Evolutionary conservation across 1,284 basidiomycete genomes (phyloP).

Genomic region (Pseudozyma sp.): DNA sequence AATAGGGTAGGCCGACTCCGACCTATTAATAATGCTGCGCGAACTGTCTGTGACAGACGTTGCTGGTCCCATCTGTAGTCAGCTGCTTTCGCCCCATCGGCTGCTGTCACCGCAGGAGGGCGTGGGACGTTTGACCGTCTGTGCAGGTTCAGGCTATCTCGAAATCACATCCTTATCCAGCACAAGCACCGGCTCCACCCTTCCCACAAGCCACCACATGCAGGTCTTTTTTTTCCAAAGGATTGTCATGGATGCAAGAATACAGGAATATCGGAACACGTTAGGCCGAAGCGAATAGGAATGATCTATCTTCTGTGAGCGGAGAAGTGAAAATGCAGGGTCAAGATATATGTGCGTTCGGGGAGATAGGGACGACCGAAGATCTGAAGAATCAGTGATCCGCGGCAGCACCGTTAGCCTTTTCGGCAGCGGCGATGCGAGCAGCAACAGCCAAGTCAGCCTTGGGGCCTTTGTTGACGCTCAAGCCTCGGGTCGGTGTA

Average conservation of each 20-base stretch:
- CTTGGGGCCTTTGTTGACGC: constrained; percentile 32
- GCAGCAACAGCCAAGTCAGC: constrained; percentile 43
- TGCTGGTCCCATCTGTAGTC: too few species aligned
- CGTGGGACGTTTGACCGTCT: too few species aligned
- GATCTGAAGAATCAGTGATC: constrained; percentile 11
- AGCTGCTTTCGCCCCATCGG: too few species aligned
- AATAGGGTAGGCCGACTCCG: too few species aligned
- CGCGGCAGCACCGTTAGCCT: constrained; percentile 33
- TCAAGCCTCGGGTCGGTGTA: constrained; percentile 47
- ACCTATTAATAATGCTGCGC: too few species aligned
- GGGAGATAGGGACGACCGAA: not conserved
- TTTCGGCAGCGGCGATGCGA: constrained; percentile 46
- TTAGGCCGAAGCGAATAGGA: constrained; percentile 5
- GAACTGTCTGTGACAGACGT: too few species aligned
- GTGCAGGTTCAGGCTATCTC: too few species aligned
- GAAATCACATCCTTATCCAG: too few species aligned
- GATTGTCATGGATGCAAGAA: constrained; percentile 25
- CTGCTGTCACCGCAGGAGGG: too few species aligned
- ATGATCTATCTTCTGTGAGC: not conserved
- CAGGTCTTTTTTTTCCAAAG: too few species aligned
- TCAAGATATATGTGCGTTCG: not conserved
- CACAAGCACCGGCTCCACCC: too few species aligned
- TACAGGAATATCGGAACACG: constrained; percentile 25
- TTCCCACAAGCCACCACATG: not conserved
- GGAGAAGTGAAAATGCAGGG: not conserved